These are phyloP conservation scores for Botrytis squamosa DNA, from an alignment of 2,329 filamentous ascomycete genomes.

Conservation along the genomic window DNA sequence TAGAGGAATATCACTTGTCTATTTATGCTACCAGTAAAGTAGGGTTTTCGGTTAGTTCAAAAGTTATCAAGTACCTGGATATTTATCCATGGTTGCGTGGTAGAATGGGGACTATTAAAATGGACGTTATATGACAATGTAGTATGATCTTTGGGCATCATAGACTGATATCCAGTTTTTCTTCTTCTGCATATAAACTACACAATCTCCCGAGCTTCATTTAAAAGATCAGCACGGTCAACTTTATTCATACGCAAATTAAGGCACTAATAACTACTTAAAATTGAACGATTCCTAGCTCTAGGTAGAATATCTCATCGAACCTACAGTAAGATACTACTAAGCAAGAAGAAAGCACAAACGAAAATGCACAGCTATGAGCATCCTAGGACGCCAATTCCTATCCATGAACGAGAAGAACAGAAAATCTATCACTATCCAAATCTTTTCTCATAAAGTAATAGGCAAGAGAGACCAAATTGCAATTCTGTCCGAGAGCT, in stretches of 20 bases:
- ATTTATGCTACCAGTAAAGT: not conserved
- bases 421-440: not conserved
- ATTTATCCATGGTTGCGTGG: not conserved
- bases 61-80: accelerated
- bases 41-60: not conserved
- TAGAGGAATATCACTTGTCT: accelerated
- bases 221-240: not conserved
- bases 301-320: not conserved
- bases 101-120: accelerated
- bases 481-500: not conserved
- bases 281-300: not conserved
- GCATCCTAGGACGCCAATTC: not conserved
- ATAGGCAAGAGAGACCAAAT: not conserved
- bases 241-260: not conserved
- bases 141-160: not conserved
- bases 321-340: not conserved
- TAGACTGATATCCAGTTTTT: not conserved
- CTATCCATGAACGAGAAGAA: not conserved
- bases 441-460: not conserved
- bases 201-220: not conserved
- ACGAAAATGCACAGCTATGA: not conserved
- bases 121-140: not conserved
- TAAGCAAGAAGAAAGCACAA: not conserved
- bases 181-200: not conserved
- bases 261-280: not conserved